phyloP scores from a whole-genome alignment of 257 asterid species.

The Capsicum chinense region DNA sequence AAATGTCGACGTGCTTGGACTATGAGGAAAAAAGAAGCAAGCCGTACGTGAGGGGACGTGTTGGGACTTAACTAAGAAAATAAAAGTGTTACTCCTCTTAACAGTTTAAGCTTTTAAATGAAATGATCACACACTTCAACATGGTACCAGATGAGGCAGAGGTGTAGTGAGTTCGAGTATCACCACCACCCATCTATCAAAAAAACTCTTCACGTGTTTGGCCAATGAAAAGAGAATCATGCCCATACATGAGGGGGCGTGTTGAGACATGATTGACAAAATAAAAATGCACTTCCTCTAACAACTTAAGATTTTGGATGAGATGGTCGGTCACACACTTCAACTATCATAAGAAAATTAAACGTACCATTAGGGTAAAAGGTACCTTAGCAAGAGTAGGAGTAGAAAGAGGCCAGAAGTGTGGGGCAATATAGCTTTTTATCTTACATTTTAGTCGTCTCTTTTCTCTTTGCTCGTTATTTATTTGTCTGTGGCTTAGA shows the following conservation, averaged over 20 bases:
- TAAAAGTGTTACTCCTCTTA: too few relatives aligned
- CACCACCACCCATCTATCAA: not conserved
- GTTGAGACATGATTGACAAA: not conserved
- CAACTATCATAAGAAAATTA: not conserved
- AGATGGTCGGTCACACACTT: not conserved
- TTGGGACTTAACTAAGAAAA: too few relatives aligned
- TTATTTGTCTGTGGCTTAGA: not conserved
- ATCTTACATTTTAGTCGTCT: not conserved
- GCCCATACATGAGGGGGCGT: not conserved
- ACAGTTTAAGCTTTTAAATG: too few relatives aligned
- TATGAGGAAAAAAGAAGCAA: too few relatives aligned
- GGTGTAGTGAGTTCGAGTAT: not conserved
- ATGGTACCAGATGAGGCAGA: not conserved
- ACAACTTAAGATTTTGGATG: not conserved
- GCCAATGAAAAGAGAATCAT: not conserved
- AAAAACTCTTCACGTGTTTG: not conserved
- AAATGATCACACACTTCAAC: not conserved
- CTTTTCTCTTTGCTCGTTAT: constrained; percentile 14
- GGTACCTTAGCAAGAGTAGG: not conserved
- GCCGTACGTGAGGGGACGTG: too few relatives aligned
- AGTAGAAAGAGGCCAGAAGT: not conserved
- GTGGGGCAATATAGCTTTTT: not conserved
- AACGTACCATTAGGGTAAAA: not conserved
- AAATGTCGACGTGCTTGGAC: too few relatives aligned
- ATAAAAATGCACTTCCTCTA: not conserved